phyloP scores from a whole-genome alignment of 2,329 filamentous ascomycete genomes.

The Fusarium pseudocircinatum region DNA sequence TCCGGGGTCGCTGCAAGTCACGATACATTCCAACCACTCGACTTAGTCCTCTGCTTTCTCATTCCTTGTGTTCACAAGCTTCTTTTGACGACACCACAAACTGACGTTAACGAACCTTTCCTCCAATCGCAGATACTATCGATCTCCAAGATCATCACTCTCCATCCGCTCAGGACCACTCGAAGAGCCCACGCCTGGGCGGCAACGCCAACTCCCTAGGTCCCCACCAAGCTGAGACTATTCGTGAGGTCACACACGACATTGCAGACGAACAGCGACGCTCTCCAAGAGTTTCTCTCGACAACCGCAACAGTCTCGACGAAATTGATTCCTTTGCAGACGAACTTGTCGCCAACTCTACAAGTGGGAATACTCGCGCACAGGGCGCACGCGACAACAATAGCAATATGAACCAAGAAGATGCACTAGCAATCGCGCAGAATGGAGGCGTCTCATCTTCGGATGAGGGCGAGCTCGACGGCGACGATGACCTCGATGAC shows the following conservation, averaged over 20 bases:
- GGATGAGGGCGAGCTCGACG: conserved; percentile 72
- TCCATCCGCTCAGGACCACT: conserved; percentile 86
- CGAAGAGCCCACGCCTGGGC: conserved; percentile 42
- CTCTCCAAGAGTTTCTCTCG: conserved; percentile 69
- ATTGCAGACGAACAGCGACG: conserved; percentile 75
- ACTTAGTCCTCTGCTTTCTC: conserved; percentile 29
- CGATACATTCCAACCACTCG: conserved; percentile 43
- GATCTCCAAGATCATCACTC: conserved; percentile 88
- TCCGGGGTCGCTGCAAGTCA: conserved; percentile 30
- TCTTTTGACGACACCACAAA: conserved; percentile 18
- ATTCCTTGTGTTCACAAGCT: conserved; percentile 22
- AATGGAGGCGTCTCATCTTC: conserved; percentile 65
- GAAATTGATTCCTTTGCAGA: conserved; percentile 59
- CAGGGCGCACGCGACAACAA: conserved; percentile 30
- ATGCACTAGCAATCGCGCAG: conserved; percentile 68
- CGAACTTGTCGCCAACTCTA: conserved; percentile 53
- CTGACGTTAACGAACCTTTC: conserved; percentile 32
- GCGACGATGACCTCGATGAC: conserved; percentile 80
- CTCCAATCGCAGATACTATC: conserved; percentile 77
- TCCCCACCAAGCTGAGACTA: conserved; percentile 85
- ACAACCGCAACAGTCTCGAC: conserved; percentile 53
- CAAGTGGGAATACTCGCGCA: conserved; percentile 38
- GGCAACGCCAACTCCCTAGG: conserved; percentile 64
- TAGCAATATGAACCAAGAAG: conserved; percentile 58
- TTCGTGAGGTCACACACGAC: conserved; percentile 83